phyloP scores from a whole-genome alignment of 176 grass and related monocot species.

The Hsuehochloa calcarea region DNA sequence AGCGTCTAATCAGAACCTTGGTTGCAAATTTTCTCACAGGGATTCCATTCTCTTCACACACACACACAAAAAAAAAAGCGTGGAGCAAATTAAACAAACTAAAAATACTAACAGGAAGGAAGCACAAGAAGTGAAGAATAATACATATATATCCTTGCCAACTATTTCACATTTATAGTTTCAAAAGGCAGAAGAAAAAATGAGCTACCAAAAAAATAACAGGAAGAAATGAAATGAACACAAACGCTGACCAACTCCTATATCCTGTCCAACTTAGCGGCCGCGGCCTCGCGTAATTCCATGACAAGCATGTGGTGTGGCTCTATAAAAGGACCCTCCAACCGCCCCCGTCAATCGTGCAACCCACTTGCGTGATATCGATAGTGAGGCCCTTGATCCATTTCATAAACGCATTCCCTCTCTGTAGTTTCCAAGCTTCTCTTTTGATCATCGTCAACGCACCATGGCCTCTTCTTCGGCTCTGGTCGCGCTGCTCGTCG shows the following conservation, averaged over 20 bases:
- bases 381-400: neutral
- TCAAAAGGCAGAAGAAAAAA: neutral
- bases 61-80: too few species aligned
- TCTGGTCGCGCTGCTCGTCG: conserved; percentile 48
- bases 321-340: conserved; percentile 41
- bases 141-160: neutral
- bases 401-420: neutral
- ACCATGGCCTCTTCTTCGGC: conserved; percentile 47
- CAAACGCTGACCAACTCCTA: neutral
- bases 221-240: neutral
- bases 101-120: neutral
- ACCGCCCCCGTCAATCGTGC: conserved; percentile 7
- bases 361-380: neutral
- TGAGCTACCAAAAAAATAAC: neutral
- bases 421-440: neutral
- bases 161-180: neutral
- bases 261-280: neutral
- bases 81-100: neutral
- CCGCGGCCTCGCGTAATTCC: neutral
- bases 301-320: neutral
- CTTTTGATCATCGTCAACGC: neutral
- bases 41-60: too few species aligned
- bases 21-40: neutral
- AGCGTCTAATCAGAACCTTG: neutral
- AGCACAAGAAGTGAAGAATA: neutral